Base-by-base conservation (phyloP, 2,329 filamentous ascomycete species). In the Nakataea oryzae region DNA sequence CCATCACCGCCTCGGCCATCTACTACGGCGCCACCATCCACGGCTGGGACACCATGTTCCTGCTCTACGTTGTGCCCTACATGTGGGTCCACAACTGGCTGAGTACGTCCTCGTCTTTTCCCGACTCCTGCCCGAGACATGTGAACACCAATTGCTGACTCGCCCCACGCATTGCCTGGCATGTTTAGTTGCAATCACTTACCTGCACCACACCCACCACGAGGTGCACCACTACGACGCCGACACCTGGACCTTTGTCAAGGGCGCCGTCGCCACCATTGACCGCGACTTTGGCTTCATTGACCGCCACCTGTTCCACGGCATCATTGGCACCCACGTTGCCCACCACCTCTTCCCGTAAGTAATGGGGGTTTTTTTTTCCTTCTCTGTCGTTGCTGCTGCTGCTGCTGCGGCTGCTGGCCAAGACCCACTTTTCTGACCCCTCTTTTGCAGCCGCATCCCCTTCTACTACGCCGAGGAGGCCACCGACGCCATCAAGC, bases 71-170 rank as follows among this genome's bases (percentile, higher is more conserved):
- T 30, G 77, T 87, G 47, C 86, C 87, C 21, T 90, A 87, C 72
- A 75, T 97, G 65, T 97, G 93, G 93, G 93, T 97, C 61, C 96
- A 97, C 85, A 92, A 97, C 85, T 97, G 93, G 93, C 89, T 97
- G 63, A 90, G 91, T 95, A 87, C 83, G 89, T 82, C 9, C 58
- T n/a, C 12, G 30, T 27, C 34, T 57, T 30, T 58, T 28, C 27
- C 50, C 50, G 41, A 61, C 28, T 57, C 50, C 57, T 47, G 27
- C 41, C 41, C 41, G 7, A n/a, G 41, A n/a, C 41, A n/a, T n/a
- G n/a, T 28, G 5, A 7, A 7, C 29, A 67, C 64, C 65, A 28
- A 9, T 58, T 56, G 3, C 41, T 50, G 41, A 50, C 41, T 50
- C 41, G 41, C 9, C 8, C 9, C 5, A n/a, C 41, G 17, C n/a